These are phyloP conservation scores for Phytopythium aichiense DNA, from an alignment of 352 stramenopile species.

Conservation along the genomic window DNA sequence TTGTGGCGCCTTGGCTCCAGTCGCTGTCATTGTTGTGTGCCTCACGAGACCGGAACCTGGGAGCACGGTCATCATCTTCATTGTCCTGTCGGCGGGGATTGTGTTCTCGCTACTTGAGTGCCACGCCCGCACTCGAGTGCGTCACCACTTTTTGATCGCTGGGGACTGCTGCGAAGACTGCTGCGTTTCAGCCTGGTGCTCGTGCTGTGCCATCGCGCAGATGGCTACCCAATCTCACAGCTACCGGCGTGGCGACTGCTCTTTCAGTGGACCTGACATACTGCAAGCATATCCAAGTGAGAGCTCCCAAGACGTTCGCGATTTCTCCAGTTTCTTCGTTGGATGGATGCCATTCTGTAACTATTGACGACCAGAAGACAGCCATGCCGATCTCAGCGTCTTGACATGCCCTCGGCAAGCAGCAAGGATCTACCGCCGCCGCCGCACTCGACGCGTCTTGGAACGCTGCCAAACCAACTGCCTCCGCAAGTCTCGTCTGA, in stretches of 20 bases:
- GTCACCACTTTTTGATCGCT: background rate
- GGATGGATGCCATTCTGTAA: background rate
- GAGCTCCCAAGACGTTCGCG: too few species aligned
- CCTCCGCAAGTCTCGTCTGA: too few species aligned
- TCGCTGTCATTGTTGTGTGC: slow-evolving; percentile 23
- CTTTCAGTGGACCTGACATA: slow-evolving; percentile 13
- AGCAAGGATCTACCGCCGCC: background rate
- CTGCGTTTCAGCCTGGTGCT: slow-evolving; percentile 15
- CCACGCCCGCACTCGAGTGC: background rate
- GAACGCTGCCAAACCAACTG: too few species aligned
- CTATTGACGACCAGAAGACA: background rate
- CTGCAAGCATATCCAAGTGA: too few species aligned
- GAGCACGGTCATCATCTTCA: slow-evolving; percentile 15
- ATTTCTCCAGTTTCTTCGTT: too few species aligned
- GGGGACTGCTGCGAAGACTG: slow-evolving; percentile 3
- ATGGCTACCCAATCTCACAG: slow-evolving; percentile 32
- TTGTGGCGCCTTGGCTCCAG: background rate
- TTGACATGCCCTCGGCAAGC: background rate
- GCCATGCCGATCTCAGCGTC: background rate
- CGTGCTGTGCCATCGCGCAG: slow-evolving; percentile 27
- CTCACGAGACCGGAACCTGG: slow-evolving; percentile 2
- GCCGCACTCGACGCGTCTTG: background rate
- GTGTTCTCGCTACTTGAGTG: slow-evolving; percentile 2
- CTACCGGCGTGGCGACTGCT: slow-evolving; percentile 27
- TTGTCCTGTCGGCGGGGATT: slow-evolving; percentile 5